phyloP scores from a whole-genome alignment of 495 filamentous ascomycete genomes.

The Neurospora discreta region DNA sequence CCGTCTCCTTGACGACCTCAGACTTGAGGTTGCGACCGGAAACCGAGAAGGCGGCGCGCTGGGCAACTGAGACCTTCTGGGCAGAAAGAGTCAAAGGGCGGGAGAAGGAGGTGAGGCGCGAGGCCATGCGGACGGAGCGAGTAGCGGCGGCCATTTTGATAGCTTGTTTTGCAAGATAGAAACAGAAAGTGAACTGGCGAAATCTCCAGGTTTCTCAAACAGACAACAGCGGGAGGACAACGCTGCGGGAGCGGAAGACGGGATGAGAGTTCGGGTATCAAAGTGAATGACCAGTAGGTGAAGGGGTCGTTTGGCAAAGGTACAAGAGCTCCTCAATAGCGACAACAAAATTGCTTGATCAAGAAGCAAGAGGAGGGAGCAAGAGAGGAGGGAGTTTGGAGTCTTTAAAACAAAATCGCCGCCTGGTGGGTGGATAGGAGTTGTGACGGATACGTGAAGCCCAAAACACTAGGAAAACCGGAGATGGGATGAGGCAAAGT shows the following conservation, averaged over 20 bases:
- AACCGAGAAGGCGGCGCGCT: conserved; percentile 27
- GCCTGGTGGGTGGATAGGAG: background rate
- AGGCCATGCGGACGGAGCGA: conserved; percentile 25
- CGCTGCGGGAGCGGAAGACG: background rate
- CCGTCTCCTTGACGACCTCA: conserved; percentile 39
- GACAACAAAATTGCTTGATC: conserved; percentile 25
- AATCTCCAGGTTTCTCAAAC: background rate
- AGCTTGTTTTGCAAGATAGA: too few species aligned
- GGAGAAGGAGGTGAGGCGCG: conserved; percentile 22
- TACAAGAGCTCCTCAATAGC: conserved; percentile 29
- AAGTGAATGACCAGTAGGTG: background rate
- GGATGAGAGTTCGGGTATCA: background rate
- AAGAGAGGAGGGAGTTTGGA: conserved; percentile 3
- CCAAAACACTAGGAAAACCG: conserved; percentile 1
- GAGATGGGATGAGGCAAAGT: conserved; percentile 20
- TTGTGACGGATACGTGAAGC: background rate
- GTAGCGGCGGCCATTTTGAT: conserved; percentile 29
- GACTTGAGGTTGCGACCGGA: conserved; percentile 29
- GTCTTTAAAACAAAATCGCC: conserved; percentile 16
- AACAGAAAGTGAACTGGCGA: background rate
- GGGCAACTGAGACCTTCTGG: conserved; percentile 6
- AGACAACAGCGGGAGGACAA: background rate
- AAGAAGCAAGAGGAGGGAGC: background rate
- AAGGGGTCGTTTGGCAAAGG: conserved; percentile 11
- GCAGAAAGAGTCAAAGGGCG: conserved; percentile 16